These are phyloP conservation scores for Ophiostoma piceae DNA, from an alignment of 2,329 filamentous ascomycete genomes.

Conservation along the genomic window DNA sequence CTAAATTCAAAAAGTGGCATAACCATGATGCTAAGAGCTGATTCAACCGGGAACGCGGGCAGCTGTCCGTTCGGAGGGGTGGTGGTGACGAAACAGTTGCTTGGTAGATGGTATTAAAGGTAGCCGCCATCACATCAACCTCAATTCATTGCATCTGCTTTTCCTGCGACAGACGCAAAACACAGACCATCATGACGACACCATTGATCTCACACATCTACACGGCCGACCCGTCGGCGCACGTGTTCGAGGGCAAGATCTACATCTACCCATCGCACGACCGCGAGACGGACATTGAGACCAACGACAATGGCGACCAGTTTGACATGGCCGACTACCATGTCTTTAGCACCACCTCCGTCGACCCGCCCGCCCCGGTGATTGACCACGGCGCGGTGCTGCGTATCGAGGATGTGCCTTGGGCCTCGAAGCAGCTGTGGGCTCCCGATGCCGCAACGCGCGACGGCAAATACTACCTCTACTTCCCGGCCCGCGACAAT, in stretches of 20 bases:
- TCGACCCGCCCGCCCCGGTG: slow-evolving; percentile 53
- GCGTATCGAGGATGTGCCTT: slow-evolving; percentile 60
- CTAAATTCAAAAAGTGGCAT: slow-evolving; percentile 8
- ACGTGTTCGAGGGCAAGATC: slow-evolving; percentile 69
- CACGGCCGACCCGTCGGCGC: slow-evolving; percentile 74
- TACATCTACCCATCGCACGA: slow-evolving; percentile 82
- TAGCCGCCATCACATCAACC: not conserved
- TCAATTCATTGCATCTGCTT: no score
- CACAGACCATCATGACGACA: slow-evolving; percentile 35
- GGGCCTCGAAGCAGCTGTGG: slow-evolving; percentile 76
- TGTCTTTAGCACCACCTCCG: slow-evolving; percentile 56
- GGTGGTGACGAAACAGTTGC: not conserved
- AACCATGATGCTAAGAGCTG: not conserved
- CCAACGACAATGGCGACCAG: slow-evolving; percentile 81
- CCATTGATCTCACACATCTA: slow-evolving; percentile 70
- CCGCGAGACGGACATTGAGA: slow-evolving; percentile 64
- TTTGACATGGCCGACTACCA: slow-evolving; percentile 84
- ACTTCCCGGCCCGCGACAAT: slow-evolving; percentile 70
- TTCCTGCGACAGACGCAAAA: not conserved
- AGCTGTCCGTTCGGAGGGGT: slow-evolving; percentile 2
- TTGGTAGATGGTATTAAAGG: not conserved
- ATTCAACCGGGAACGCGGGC: slow-evolving; percentile 7
- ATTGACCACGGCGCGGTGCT: slow-evolving; percentile 70
- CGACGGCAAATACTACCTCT: slow-evolving; percentile 65
- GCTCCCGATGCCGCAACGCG: slow-evolving; percentile 68